phyloP scores from a whole-genome alignment of 176 grass and related monocot species.

The Zea luxurians region DNA sequence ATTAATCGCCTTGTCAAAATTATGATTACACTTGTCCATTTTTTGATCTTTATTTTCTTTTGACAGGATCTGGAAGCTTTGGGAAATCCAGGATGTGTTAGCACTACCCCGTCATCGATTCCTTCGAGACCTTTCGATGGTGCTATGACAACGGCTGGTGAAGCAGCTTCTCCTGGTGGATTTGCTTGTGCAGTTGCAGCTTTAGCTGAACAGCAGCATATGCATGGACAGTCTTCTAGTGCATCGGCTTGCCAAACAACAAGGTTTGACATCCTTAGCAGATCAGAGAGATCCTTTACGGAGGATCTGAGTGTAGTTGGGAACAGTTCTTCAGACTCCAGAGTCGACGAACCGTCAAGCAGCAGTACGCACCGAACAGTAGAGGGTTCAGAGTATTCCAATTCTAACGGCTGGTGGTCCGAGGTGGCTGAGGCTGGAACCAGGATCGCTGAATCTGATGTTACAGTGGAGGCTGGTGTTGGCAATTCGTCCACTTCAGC shows the following conservation, averaged over 20 bases:
- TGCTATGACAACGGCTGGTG: neutral
- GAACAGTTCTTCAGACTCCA: conserved; percentile 35
- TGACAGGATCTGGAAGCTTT: conserved; percentile 71
- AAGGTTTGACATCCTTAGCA: conserved; percentile 31
- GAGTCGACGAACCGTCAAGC: conserved; percentile 31
- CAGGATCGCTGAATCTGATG: conserved; percentile 50
- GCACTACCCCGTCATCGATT: conserved; percentile 23
- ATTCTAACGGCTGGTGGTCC: conserved; percentile 57
- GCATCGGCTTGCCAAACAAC: conserved; percentile 18
- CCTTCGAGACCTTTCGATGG: conserved; percentile 25
- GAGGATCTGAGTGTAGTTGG: conserved; percentile 31
- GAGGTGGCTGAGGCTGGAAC: conserved; percentile 48
- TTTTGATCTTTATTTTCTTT: conserved; percentile 23
- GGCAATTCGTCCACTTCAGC: conserved; percentile 25
- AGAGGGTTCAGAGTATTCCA: conserved; percentile 54
- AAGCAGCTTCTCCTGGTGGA: conserved; percentile 54
- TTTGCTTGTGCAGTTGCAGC: conserved; percentile 76
- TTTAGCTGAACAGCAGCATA: conserved; percentile 75
- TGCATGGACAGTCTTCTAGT: conserved; percentile 44
- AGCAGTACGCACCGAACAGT: conserved; percentile 28
- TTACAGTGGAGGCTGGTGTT: conserved; percentile 41
- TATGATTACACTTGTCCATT: neutral
- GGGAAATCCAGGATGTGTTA: conserved; percentile 28
- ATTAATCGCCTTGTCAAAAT: conserved; percentile 21
- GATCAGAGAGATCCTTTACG: conserved; percentile 37